Evolutionary conservation across 306 rosid species (phyloP), one percentile per base, ranked within the genome.

Genomic region (Echinosophora koreensis): DNA sequence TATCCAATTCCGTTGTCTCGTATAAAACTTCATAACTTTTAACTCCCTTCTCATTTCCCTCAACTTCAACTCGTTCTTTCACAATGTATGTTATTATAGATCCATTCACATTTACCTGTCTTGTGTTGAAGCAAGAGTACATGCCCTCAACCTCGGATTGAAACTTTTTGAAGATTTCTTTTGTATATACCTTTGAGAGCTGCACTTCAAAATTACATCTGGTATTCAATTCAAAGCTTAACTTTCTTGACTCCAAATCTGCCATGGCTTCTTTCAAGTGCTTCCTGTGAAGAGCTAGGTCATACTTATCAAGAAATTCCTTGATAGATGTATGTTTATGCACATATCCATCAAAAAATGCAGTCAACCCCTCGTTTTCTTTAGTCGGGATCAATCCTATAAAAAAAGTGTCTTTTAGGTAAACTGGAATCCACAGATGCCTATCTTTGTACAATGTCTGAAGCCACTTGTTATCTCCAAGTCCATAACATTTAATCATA

Each of bases 81-180:
- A 92, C 97, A 38, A 87, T 50, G 84, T 87, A 88, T 18, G 91
- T 92, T 76, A 79, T 42, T 73, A 92, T 90, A 6, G 95, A 83
- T 55, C 96, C 95, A 44, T 79, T 88, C 22, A 74, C 93, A 77
- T 58, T 79, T 54, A 88, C 87, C 86, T 88, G 93, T 78, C 84
- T 87, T 51, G 90, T 92, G 87, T 87, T 84, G 89, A 90, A 92
- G 82, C 93, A 92, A 59, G 89, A 83, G 83, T 88, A 68, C 87
- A 92, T 89, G 42, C 90, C 91, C 80, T 90, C 93, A 59, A 90
- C 91, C 86, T 92, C 97, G 22, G 80, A 81, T 58, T 87, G 96
- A 78, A 92, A 87, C 72, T 78, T 87, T 28, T 37, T 75, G 58
- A 88, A 90, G 52, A 90, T 84, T 71, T 87, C 92, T 71, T 75